Conservation (phyloP, 202 grass and related monocot genomes). For the Carex sylvatica region DNA sequence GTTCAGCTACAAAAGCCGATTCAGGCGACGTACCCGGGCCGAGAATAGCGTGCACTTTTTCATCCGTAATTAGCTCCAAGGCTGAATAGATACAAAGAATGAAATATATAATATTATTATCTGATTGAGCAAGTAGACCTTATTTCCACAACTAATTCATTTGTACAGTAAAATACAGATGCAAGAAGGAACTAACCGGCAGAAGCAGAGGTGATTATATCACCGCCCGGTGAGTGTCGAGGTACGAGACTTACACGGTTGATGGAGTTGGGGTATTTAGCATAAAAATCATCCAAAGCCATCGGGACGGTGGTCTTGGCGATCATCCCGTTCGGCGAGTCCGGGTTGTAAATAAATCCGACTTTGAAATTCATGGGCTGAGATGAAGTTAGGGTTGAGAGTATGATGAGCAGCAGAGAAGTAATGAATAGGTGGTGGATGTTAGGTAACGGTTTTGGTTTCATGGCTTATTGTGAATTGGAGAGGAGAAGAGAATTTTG, state of each 20-base stretch:
- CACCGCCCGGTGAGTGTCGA: conserved; percentile 30
- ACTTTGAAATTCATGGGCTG: conserved; percentile 38
- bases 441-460: neutral
- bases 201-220: conserved; percentile 55
- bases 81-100: conserved; percentile 30
- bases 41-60: conserved; percentile 63
- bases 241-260: conserved; percentile 28
- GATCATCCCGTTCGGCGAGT: conserved; percentile 38
- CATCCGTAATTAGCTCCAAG: conserved; percentile 48
- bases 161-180: neutral
- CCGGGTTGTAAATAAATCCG: conserved; percentile 55
- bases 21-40: conserved; percentile 59
- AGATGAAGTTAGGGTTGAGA: neutral
- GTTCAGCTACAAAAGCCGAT: conserved; percentile 53
- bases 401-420: conserved; percentile 10
- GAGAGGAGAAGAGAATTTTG: too few species aligned
- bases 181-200: conserved; percentile 37
- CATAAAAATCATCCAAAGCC: conserved; percentile 66
- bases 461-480: neutral
- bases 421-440: neutral
- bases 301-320: conserved; percentile 45
- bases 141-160: neutral
- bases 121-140: neutral
- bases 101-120: neutral
- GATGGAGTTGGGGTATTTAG: conserved; percentile 32